Evolutionary conservation across 2,329 filamentous ascomycete genomes (phyloP), one percentile per base, ranked within the genome.

Genomic region (Blumeria graminis): DNA sequence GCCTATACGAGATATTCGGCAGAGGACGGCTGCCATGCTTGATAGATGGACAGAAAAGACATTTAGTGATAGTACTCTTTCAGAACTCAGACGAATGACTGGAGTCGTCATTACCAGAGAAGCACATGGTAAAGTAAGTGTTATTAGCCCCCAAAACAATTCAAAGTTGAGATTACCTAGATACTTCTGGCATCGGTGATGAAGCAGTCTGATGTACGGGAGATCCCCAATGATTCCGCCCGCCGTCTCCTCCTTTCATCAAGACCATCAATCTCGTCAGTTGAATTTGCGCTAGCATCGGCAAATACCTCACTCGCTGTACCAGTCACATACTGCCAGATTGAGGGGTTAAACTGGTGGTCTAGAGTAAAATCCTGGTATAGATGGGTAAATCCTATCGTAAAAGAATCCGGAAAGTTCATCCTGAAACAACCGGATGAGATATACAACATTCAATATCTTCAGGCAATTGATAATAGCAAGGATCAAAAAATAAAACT

Each of bases 281-380:
- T 14, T 22, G 28, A 32, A 14, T 14, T 10, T 11, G 18, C 28
- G 14, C 28, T 50, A 13, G 45, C 45, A 32, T 50, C 45, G 18
- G 18, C 45, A 18, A 28, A 50, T 50, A 32, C 13, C 18, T 32
- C 45, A 10, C 13, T 22, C 16, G 45, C 28, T 32, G 28, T 6
- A 6, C 45, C 45, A 10, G 13, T 50, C 6, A 32, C 7, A 14
- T 50, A 50, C 28, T 50, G 16, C 7, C 45, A 50, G 10, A 51
- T 55, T n/a, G 54, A 58, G 6, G 60, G 55, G 16, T 57, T 67
- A 43, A 55, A 61, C 14, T 67, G 66, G 66, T 61, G 61, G 11
- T 60, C 66, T 28, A 61, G 58, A 50, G 43, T 64, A n/a, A 59
- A 62, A 41, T 43, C 58, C 16, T 67, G 65, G 66, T 57, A 57